Evolutionary conservation across 2,329 filamentous ascomycete species (phyloP).

Genomic region (Pseudogymnoascus sp.): DNA sequence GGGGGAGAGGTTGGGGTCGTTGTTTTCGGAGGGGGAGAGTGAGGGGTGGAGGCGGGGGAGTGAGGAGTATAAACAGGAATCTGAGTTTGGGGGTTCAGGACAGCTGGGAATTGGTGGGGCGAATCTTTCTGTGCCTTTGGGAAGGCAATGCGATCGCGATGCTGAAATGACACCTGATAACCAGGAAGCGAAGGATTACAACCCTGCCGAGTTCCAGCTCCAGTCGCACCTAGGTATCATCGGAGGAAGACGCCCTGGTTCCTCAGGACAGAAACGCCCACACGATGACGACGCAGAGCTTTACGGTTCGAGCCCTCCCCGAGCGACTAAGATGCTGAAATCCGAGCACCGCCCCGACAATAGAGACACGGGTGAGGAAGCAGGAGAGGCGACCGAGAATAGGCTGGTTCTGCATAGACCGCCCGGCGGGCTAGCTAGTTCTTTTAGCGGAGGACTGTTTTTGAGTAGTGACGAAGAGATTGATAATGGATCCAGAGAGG

Average conservation of each 20-base stretch:
- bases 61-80: neutral
- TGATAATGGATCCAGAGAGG: neutral
- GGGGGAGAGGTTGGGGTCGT: neutral
- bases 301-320: neutral
- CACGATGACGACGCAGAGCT: neutral
- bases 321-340: neutral
- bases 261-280: neutral
- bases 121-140: neutral
- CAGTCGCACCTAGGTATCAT: neutral
- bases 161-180: neutral
- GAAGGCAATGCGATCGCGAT: neutral
- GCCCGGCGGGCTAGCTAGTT: neutral
- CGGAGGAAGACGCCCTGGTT: neutral
- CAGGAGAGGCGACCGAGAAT: neutral
- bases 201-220: neutral
- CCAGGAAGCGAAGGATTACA: neutral
- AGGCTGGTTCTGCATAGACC: neutral
- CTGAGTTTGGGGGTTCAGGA: neutral
- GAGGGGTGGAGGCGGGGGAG: neutral
- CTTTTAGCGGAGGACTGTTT: neutral
- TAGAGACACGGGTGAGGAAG: neutral
- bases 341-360: neutral
- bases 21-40: neutral
- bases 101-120: neutral
- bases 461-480: neutral